Evolutionary conservation across 192 early-diverging fungal species (phyloP), one percentile per base, ranked within the genome.

Genomic region (Cetraspora pellucida): DNA sequence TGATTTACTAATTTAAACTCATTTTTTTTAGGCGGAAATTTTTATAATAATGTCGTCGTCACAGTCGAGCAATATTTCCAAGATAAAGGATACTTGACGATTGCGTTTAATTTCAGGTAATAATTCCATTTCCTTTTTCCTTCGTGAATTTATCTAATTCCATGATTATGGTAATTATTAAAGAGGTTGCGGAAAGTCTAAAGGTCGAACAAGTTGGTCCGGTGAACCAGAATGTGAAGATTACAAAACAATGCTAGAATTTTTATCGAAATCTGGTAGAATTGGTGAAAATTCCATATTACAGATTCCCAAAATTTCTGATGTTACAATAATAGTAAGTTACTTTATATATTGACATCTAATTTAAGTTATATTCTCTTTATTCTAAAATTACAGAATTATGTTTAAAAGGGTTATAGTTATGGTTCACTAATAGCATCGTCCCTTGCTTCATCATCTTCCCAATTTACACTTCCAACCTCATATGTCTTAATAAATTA

Each of bases 91-190:
- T 75, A 75, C 52, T 66, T 84, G 19, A 81, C 81, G 37, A 71
- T 79, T 63, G 83, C 83, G 0, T 77, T 84, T 65, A 84, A 84
- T 72, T 81, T 84, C 74, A 77, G 82, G 82, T 81, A 81, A 37
- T 43, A 31, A 30, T 55, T 16, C 50, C 27, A 73, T 69, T 69
- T 49, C 44, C 1, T 23, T 75, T 75, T 63, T 44, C 19, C 30
- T 3, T 28, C 27, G n/a, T 25, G 3, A 25, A 23, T 25, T 75
- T 75, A 50, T 46, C 21, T 47, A 21, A 50, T 27, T 25, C 16
- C 21, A 19, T 16, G 23, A 75, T 14, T 31, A 64, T 30, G 19
- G 45, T 63, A 44, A 63, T 75, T 19, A 28, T 28, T 23, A 31
- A 50, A 83, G 83, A 23, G 83, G 83, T 8, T 75, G 67, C 45